Conservation (phyloP, 805 yeast species). For the Wilhelminamyces savonicus region DNA sequence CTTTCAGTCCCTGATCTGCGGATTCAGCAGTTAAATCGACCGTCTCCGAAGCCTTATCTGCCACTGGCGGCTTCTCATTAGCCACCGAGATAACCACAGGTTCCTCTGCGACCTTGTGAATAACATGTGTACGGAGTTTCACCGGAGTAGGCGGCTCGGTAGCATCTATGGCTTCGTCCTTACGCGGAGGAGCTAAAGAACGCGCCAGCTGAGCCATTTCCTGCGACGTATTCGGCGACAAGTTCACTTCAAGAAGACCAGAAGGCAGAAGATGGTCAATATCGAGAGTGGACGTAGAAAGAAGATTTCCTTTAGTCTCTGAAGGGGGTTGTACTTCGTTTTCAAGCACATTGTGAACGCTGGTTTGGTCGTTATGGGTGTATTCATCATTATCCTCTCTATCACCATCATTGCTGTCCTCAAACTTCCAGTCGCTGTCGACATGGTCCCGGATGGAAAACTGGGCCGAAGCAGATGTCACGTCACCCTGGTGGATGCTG, state of each 20-base stretch:
- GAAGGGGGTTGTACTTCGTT: too few relatives aligned
- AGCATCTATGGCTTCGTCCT: slow-evolving; percentile 12
- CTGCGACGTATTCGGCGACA: slow-evolving; percentile 14
- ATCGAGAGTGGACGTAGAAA: too few relatives aligned
- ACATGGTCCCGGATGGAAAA: slow-evolving; percentile 24
- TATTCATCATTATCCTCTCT: slow-evolving; percentile 29
- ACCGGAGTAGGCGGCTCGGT: slow-evolving; percentile 9
- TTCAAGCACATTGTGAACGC: neutral
- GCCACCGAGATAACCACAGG: too few relatives aligned
- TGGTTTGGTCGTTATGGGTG: slow-evolving; percentile 15
- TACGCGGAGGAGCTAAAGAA: slow-evolving; percentile 14
- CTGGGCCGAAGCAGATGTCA: too few relatives aligned
- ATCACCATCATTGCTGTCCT: slow-evolving; percentile 34
- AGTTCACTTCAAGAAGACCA: neutral
- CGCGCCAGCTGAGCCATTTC: slow-evolving; percentile 7
- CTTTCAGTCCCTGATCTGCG: too few relatives aligned
- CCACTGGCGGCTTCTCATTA: too few relatives aligned
- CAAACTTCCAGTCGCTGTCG: slow-evolving; percentile 32
- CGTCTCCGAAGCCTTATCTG: too few relatives aligned
- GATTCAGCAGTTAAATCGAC: neutral
- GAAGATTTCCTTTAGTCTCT: too few relatives aligned
- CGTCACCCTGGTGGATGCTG: too few relatives aligned
- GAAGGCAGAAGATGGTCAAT: too few relatives aligned
- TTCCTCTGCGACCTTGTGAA: too few relatives aligned
- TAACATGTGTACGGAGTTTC: too few relatives aligned